Evolutionary conservation across 2,329 filamentous ascomycete genomes (phyloP), one percentile per base, ranked within the genome.

Genomic region (Verticillium alfalfae): DNA sequence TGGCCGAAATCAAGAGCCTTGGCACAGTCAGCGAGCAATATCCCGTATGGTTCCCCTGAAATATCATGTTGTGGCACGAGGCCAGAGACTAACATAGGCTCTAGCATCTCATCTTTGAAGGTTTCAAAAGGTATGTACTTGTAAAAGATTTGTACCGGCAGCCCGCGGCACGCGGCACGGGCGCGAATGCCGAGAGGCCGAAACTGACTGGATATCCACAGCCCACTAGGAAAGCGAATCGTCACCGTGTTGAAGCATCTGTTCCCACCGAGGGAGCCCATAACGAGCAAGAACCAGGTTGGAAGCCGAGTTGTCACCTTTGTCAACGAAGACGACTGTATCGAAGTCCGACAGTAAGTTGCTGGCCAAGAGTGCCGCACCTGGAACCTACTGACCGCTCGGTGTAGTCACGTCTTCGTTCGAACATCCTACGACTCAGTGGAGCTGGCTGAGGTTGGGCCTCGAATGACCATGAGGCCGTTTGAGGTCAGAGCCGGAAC

Each of bases 401-500:
- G 62, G 31, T 7, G 26, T 16, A 64, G 64, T 31, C 76, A 84
- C 73, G 93, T 99, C 2, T 99, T 97, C 72, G 94, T 99, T 18
- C 89, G 91, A 73, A 98, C 95, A 0, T 90, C 91, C 1, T 95
- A 94, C 71, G 88, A 96, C 71, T 91, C 89, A 62, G 90, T 96
- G 1, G 91, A 93, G 72, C 75, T 93, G 68, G 88, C 88, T 16
- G 91, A 94, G 73, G 91, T 94, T 56, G 91, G 92, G 0, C 92
- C 92, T 4, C 58, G 89, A 73, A 96, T 92, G 0, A 87, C 89
- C 2, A 92, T 92, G 72, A 85, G 93, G 69, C 88, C 88, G 59
- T 99, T 98, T 72, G 92, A 98, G 78, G 97, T 99, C 64, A 84
- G 93, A 56, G 89, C 89, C 60, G 94, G 95, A 16, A 96, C 94